Evolutionary conservation across 306 rosid species (phyloP), one percentile per base, ranked within the genome.

Genomic region (Arachis hypogaea): DNA sequence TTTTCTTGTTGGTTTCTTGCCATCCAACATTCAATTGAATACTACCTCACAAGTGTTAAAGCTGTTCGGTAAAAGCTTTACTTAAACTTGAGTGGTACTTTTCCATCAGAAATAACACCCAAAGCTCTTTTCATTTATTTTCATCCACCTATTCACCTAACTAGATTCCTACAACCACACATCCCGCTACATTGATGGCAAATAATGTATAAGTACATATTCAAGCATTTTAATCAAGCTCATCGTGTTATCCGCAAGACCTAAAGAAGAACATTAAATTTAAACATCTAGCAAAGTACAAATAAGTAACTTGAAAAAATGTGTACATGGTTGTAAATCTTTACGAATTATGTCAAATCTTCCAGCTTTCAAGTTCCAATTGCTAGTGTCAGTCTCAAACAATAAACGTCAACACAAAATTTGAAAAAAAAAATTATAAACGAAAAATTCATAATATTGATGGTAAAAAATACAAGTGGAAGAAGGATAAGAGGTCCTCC

Each of bases 321-420:
- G 47, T 2, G 11, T 7, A 28, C 11, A 47, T 2, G 7, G 66
- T 41, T 36, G 47, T 44, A 11, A 59, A 69, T 3, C 69, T 22
- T 33, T 65, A 54, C 68, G 12, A 68, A 56, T 38, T 52, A 29
- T 14, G 72, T 46, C 75, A 80, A 64, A 57, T 22, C 42, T 75
- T 45, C 51, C 58, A 63, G 64, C 12, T 64, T 42, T 42, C 58
- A 63, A 70, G 22, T 70, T 42, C 50, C 68, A 69, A 75, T 54
- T 29, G 5, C 45, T 10, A 30, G 46, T 63, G 51, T 56, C 54
- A 63, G 73, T 66, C 57, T 67, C 46, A 6, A 51, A 9, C 66
- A 58, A 43, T 33, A 29, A 49, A 51, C 30, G 59, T 30, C 40
- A 59, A 29, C 2, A 50, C 51, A 4, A 42, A 71, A 59, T 3